Conservation (phyloP, 768 basidiomycete species). For the Boletus edulis region DNA sequence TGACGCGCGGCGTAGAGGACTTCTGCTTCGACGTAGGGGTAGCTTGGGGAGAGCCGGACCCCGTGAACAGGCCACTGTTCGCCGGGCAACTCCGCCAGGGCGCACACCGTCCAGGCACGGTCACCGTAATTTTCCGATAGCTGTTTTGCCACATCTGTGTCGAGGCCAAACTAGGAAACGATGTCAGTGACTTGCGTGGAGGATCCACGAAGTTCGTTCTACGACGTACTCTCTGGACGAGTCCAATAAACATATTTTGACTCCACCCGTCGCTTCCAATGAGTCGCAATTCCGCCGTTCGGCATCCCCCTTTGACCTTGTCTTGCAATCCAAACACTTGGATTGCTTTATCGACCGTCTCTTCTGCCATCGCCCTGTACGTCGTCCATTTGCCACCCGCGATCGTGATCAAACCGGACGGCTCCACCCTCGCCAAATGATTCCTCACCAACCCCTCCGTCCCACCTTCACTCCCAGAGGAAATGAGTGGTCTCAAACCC, state of each 20-base stretch:
- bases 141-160: slow-evolving; percentile 90
- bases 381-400: slow-evolving; percentile 99
- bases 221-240: slow-evolving; percentile 77
- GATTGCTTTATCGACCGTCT: slow-evolving; percentile 87
- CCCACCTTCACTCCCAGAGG: slow-evolving; percentile 68
- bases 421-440: slow-evolving; percentile 85
- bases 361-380: slow-evolving; percentile 93
- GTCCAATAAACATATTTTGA: slow-evolving; percentile 93
- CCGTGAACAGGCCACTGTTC: slow-evolving; percentile 87
- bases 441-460: slow-evolving; percentile 91
- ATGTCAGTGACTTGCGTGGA: neutral
- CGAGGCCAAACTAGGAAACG: slow-evolving; percentile 70
- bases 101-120: slow-evolving; percentile 92
- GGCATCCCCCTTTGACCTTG: slow-evolving; percentile 56
- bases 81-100: slow-evolving; percentile 74
- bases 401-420: slow-evolving; percentile 85
- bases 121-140: slow-evolving; percentile 94
- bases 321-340: slow-evolving; percentile 68
- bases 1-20: slow-evolving; percentile 83
- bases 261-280: slow-evolving; percentile 95
- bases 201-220: neutral
- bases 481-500: slow-evolving; percentile 86
- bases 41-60: slow-evolving; percentile 60
- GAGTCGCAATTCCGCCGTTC: slow-evolving; percentile 78
- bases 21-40: slow-evolving; percentile 94